Evolutionary conservation across 768 basidiomycete species (phyloP), one percentile per base, ranked within the genome.

Genomic region (Mycena capillaripes): DNA sequence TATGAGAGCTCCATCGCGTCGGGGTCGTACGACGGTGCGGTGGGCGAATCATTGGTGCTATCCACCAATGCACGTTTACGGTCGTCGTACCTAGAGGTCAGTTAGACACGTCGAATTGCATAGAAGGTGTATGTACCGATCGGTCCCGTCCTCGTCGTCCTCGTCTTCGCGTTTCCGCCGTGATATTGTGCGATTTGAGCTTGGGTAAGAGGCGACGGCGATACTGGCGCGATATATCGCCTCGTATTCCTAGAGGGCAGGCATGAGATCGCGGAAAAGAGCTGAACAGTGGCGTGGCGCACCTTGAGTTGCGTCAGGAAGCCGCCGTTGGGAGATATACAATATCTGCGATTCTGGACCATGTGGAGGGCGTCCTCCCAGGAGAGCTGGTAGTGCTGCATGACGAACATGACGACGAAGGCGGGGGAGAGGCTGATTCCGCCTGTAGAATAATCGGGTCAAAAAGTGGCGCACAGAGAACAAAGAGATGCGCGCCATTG

Each of bases 281-380:
- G 17, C 17, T 30, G 19, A 46, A 21, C 21, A 65, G 12, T 30
- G 11, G 34, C 3, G 32, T 25, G 29, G 44, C 59, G 30, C 67
- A 93, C 95, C 89, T 97, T 97, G 79, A 97, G 93, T 80, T 97
- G 96, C 12, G 94, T 95, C 76, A 97, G 80, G 82, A 98, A 98
- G 4, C 95, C 96, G 17, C 93, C 91, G 76, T 97, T 96, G 14
- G 96, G 97, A 1, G 95, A 95, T 73, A 97, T 97, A 81, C 96
- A 98, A 77, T 97, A 98, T 53, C 96, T 89, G 56, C 96, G 88
- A 74, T 96, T 96, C 81, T 97, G 95, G 4, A 97, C 95, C 78
- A 94, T 82, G 77, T 95, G 95, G 57, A 97, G 85, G 0, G 95
- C 95, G 66, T 97, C 95, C 83, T 96, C 95, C 93, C 93, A 96